Evolutionary conservation across 495 filamentous ascomycete species (phyloP).

Genomic region (Opeltia flavorubescens): DNA sequence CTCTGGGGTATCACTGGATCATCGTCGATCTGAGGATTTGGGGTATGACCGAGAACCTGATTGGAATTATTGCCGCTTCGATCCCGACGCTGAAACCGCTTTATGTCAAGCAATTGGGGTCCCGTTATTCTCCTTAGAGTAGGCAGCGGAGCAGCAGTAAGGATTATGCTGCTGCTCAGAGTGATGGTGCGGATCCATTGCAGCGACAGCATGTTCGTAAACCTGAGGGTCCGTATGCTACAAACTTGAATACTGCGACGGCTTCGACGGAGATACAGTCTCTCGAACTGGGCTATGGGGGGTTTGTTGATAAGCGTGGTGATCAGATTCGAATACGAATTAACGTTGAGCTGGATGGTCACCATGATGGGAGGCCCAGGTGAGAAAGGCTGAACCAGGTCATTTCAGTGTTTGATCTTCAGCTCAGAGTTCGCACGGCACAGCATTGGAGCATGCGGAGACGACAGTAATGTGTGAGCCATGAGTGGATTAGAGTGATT

Average conservation of each 20-base stretch:
- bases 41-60: slow-evolving; percentile 2
- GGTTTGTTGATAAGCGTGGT: background rate
- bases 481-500: too few species aligned
- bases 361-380: background rate
- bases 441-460: too few species aligned
- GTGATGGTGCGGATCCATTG: background rate
- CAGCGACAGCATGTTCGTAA: background rate
- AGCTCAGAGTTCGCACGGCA: too few species aligned
- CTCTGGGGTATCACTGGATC: slow-evolving; percentile 1
- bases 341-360: background rate
- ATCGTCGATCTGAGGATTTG: slow-evolving; percentile 2
- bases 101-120: slow-evolving; percentile 1
- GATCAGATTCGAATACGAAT: background rate
- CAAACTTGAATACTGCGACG: background rate
- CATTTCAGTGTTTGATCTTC: too few species aligned
- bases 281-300: background rate
- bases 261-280: background rate
- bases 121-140: slow-evolving; percentile 1
- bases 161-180: background rate
- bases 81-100: slow-evolving; percentile 6
- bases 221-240: background rate
- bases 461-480: too few species aligned
- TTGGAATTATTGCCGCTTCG: slow-evolving; percentile 1
- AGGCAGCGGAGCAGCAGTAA: background rate
- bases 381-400: background rate